These are phyloP conservation scores for Thermomucor indicae-seudaticae DNA, from an alignment of 371 early-diverging fungal species.

Conservation along the genomic window DNA sequence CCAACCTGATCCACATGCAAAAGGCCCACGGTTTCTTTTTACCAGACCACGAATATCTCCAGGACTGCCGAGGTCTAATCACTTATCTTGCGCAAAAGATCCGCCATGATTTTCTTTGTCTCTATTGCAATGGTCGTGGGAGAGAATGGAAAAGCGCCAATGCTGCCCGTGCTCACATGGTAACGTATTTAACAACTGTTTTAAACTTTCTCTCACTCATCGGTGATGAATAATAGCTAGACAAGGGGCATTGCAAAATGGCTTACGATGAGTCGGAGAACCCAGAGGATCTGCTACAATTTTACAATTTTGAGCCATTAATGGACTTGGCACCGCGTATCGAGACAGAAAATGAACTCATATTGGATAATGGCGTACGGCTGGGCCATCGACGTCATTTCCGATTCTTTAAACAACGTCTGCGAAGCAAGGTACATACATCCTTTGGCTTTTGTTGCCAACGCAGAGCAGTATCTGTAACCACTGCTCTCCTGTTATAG, in stretches of 20 bases:
- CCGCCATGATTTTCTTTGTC: conserved; percentile 82
- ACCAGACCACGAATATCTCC: conserved; percentile 91
- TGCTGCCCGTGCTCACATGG: conserved; percentile 94
- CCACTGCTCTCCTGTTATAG: neutral
- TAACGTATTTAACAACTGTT: conserved; percentile 19
- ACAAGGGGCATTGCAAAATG: conserved; percentile 94
- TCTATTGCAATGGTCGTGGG: conserved; percentile 94
- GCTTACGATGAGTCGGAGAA: conserved; percentile 89
- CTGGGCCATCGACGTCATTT: conserved; percentile 80
- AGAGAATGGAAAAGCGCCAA: conserved; percentile 77
- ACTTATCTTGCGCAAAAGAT: conserved; percentile 91
- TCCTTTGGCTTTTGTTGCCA: neutral
- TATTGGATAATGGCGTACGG: conserved; percentile 75
- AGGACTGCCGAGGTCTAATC: conserved; percentile 82
- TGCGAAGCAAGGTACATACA: conserved; percentile 11
- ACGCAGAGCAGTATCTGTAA: neutral
- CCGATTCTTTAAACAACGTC: conserved; percentile 79
- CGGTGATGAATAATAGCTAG: conserved; percentile 35
- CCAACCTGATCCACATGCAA: conserved; percentile 92
- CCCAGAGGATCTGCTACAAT: conserved; percentile 81
- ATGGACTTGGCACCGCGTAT: conserved; percentile 33
- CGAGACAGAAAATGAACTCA: conserved; percentile 56
- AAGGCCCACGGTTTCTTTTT: conserved; percentile 89
- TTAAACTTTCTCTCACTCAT: neutral
- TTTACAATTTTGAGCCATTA: conserved; percentile 76